These are phyloP conservation scores for Penicillium ochrochloron DNA, from an alignment of 495 filamentous ascomycete genomes.

Conservation along the genomic window DNA sequence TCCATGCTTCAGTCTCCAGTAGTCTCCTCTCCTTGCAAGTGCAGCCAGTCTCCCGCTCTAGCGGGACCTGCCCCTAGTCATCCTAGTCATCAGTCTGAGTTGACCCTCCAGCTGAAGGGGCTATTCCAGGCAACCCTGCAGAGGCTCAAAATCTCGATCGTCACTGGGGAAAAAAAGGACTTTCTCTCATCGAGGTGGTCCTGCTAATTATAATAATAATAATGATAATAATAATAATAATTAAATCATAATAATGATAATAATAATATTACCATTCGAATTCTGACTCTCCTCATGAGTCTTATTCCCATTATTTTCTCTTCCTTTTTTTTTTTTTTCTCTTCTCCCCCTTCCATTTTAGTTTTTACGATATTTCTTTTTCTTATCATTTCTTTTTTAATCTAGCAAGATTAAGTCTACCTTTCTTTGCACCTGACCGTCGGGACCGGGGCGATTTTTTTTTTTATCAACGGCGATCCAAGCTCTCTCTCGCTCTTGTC, in stretches of 20 bases:
- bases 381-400: neutral
- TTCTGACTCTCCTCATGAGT: neutral
- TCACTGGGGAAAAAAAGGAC: constrained; percentile 21
- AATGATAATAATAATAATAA: constrained; percentile 12
- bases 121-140: constrained; percentile 23
- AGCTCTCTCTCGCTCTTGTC: constrained; percentile 9
- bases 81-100: constrained; percentile 5
- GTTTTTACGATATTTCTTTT: neutral
- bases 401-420: constrained; percentile 16
- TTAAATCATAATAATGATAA: constrained; percentile 4
- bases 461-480: constrained; percentile 14
- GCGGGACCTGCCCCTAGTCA: neutral
- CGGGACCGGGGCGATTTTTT: constrained; percentile 14
- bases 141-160: constrained; percentile 36
- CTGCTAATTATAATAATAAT: constrained; percentile 13
- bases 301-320: neutral
- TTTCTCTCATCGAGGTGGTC: neutral
- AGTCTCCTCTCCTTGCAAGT: neutral
- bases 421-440: constrained; percentile 18
- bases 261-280: neutral
- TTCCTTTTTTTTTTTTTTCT: neutral
- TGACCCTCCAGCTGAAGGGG: constrained; percentile 22
- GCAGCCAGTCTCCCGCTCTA: neutral
- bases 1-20: neutral
- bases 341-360: neutral